phyloP scores from a whole-genome alignment of 2,329 filamentous ascomycete genomes.

The Cylindrodendrum hubeiense region DNA sequence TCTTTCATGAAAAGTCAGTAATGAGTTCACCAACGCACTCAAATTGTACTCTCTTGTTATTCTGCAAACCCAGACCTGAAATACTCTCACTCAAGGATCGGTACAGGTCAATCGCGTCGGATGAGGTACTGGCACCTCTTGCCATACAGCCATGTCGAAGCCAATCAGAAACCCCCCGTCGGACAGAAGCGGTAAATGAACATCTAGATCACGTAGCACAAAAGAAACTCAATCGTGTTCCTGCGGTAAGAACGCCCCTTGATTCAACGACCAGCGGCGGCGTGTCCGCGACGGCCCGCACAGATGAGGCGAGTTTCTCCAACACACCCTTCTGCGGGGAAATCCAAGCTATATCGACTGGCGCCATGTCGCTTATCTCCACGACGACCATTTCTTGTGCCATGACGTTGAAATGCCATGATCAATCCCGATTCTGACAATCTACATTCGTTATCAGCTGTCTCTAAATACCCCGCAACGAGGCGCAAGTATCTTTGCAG shows the following conservation, averaged over 20 bases:
- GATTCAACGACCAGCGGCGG: background rate
- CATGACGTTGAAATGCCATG: background rate
- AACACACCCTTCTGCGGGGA: constrained; percentile 3
- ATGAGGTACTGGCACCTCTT: too few relatives aligned
- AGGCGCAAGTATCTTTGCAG: background rate
- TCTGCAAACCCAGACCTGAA: too few relatives aligned
- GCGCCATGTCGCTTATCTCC: background rate
- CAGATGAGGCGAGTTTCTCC: constrained; percentile 5
- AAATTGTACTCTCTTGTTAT: too few relatives aligned
- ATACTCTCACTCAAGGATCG: too few relatives aligned
- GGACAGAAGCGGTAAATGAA: background rate
- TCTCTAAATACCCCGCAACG: background rate
- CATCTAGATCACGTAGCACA: background rate
- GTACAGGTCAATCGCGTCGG: too few relatives aligned
- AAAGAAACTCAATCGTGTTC: background rate
- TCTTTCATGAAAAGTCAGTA: too few relatives aligned
- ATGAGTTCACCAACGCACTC: too few relatives aligned
- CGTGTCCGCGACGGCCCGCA: background rate
- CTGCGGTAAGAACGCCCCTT: background rate
- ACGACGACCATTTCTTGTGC: background rate
- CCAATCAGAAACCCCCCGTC: background rate
- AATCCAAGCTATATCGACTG: background rate
- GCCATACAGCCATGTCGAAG: background rate
- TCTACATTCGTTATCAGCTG: background rate
- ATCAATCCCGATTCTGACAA: background rate